A percentile compares a stretch with the other conserved stretches of the same genome.
These are phyloP conservation scores for Pochonia chlamydosporia DNA, from an alignment of 2,329 filamentous ascomycete genomes.

Conservation along the genomic window DNA sequence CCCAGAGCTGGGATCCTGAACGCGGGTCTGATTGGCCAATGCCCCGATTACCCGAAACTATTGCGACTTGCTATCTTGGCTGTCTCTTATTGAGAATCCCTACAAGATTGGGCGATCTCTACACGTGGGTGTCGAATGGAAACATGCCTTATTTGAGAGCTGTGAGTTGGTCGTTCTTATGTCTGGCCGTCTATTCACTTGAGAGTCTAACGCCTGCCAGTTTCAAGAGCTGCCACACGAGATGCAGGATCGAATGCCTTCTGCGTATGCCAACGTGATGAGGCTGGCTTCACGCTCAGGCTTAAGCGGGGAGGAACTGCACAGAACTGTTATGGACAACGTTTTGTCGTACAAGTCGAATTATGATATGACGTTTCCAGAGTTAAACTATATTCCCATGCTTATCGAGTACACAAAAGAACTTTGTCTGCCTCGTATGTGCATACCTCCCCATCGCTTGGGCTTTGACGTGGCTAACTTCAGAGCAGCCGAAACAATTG, in stretches of 20 bases:
- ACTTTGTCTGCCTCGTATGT: slow-evolving; percentile 65
- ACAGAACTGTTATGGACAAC: slow-evolving; percentile 56
- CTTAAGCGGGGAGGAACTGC: slow-evolving; percentile 53
- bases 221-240: slow-evolving; percentile 53
- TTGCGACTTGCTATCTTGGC: slow-evolving; percentile 76
- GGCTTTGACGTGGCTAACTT: slow-evolving; percentile 18
- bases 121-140: slow-evolving; percentile 59
- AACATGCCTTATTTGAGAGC: slow-evolving; percentile 68
- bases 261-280: slow-evolving; percentile 53
- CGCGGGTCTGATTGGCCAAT: slow-evolving; percentile 43
- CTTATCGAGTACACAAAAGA: slow-evolving; percentile 65
- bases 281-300: slow-evolving; percentile 39
- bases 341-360: slow-evolving; percentile 59
- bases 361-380: slow-evolving; percentile 66
- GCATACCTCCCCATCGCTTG: slow-evolving; percentile 20
- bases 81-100: slow-evolving; percentile 70
- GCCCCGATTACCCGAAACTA: slow-evolving; percentile 67
- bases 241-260: slow-evolving; percentile 60
- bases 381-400: slow-evolving; percentile 63
- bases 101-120: slow-evolving; percentile 67
- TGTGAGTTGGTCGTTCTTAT: slow-evolving; percentile 32
- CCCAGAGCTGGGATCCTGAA: slow-evolving; percentile 39
- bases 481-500: slow-evolving; percentile 47
- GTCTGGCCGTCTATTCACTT: background rate
- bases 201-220: slow-evolving; percentile 24